Percentiles rank a stretch among this genome's conserved stretches.
Conservation (phyloP, 371 early-diverging fungal species). For the Massospora cicadina region DNA sequence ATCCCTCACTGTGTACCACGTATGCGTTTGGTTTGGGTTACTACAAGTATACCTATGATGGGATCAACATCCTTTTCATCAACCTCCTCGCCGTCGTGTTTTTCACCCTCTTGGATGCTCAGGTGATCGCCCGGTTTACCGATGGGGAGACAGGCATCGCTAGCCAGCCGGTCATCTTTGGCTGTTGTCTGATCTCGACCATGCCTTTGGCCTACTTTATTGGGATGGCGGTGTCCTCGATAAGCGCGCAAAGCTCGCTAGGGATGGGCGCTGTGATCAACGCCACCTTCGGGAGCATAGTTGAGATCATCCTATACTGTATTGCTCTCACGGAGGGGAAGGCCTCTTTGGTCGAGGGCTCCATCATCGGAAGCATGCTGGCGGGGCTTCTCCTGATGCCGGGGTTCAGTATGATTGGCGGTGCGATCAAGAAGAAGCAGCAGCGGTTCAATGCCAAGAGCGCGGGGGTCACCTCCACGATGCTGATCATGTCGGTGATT, state of each 20-base stretch:
- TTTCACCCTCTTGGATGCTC: slow-evolving; percentile 66
- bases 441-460: slow-evolving; percentile 86
- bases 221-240: slow-evolving; percentile 89
- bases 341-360: slow-evolving; percentile 74
- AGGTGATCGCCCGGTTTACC: slow-evolving; percentile 32
- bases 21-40: slow-evolving; percentile 63
- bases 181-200: slow-evolving; percentile 59
- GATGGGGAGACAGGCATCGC: slow-evolving; percentile 31
- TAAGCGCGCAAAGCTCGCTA: slow-evolving; percentile 82
- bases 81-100: slow-evolving; percentile 69
- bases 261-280: slow-evolving; percentile 89
- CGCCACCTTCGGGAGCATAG: slow-evolving; percentile 91
- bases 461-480: slow-evolving; percentile 82
- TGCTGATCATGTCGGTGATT: slow-evolving; percentile 86
- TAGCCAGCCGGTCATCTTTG: slow-evolving; percentile 49
- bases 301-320: slow-evolving; percentile 83
- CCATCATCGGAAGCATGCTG: slow-evolving; percentile 78
- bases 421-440: slow-evolving; percentile 76
- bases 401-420: slow-evolving; percentile 83
- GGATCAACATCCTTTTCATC: slow-evolving; percentile 90
- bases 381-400: slow-evolving; percentile 81
- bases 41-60: slow-evolving; percentile 87
- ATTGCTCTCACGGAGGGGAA: slow-evolving; percentile 80
- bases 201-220: slow-evolving; percentile 90
- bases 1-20: slow-evolving; percentile 47